Base-by-base conservation (phyloP, 306 rosid species). In the Herpetospermum pedunculosum region DNA sequence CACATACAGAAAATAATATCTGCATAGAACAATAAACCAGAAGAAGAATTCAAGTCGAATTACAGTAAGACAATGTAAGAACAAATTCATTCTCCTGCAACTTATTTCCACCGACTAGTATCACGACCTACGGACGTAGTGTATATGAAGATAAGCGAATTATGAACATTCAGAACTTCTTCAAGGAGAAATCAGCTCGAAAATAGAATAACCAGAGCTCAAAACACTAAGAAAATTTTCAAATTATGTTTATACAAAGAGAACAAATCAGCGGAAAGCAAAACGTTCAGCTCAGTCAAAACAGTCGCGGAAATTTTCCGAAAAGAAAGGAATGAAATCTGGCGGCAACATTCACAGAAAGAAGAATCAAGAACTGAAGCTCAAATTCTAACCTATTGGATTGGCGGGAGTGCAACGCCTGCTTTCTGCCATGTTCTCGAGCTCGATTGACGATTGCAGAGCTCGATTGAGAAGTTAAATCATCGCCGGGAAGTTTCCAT, bases 371-470 rank as follows among this genome's bases (percentile, higher is more conserved):
- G 26, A 63, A 28, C 11, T 59, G 4, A 59, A 72, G 57, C 40
- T 29, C 29, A 34, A 71, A 13, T 58, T 15, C 80, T 59, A 52
- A 87, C 88, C 85, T 13, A 75, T 55, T 28, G 79, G 88, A 57
- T 76, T 82, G 16, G 70, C 78, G 46, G 81, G 79, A 74, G 47
- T 80, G 53, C 53, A 72, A 30, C 82, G 83, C 82, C 83, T 77
- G 70, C 30, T 50, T 7, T 82, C 88, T 21, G 83, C 87, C 88
- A 87, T 84, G 81, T 11, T 40, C 41, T 38, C 21, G 9, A 15
- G 75, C 60, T 58, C 9, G 67, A 58, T 58, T 29, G 62, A 12
- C 18, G 67, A 58, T n/a, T n/a, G n/a, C n/a, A n/a, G n/a, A n/a
- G n/a, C n/a, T n/a, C n/a, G n/a, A n/a, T n/a, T n/a, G n/a, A n/a